Evolutionary conservation across 345 rosid species (phyloP).

Genomic region (Salix udensis): DNA sequence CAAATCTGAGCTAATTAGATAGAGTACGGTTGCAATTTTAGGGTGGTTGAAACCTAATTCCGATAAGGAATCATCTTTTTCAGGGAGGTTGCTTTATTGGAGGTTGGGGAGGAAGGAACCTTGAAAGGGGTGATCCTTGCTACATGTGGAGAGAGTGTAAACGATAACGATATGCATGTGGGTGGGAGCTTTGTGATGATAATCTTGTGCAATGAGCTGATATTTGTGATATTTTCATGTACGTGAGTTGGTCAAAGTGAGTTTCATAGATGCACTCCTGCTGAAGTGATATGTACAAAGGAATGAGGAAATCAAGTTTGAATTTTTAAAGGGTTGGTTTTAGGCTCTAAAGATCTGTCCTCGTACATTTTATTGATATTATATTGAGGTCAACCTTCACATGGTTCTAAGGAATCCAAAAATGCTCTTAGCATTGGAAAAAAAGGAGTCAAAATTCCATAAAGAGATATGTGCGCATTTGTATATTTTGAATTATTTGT

Average conservation of each 20-base stretch:
- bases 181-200: neutral
- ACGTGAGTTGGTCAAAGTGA: neutral
- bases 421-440: neutral
- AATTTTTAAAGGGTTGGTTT: neutral
- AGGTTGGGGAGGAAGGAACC: neutral
- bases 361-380: neutral
- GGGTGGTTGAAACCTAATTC: neutral
- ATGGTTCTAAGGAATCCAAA: neutral
- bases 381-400: neutral
- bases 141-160: neutral
- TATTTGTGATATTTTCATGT: neutral
- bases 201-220: neutral
- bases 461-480: too few species aligned
- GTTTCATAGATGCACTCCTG: neutral
- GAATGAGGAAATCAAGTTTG: neutral
- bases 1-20: neutral
- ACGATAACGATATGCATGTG: neutral
- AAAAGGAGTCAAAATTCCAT: neutral
- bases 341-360: neutral
- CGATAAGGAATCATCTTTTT: neutral
- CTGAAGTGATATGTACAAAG: neutral
- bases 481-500: too few species aligned
- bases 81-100: neutral
- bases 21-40: neutral
- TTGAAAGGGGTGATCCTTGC: neutral